Evolutionary conservation across 2,329 filamentous ascomycete species (phyloP).

Genomic region (Helotiales sp.): DNA sequence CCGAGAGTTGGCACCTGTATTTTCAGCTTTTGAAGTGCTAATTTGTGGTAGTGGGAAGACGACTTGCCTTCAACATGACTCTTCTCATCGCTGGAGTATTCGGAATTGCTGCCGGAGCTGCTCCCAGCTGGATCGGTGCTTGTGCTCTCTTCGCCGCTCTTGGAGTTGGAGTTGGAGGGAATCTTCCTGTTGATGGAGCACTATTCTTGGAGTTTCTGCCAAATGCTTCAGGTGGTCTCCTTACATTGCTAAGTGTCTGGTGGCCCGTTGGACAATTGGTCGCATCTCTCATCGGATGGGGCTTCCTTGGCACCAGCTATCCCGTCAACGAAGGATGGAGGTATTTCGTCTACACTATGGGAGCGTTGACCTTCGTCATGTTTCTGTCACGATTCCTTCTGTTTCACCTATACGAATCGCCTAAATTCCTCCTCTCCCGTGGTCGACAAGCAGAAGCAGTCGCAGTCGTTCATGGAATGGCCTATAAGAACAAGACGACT

Average conservation of each 20-base stretch:
- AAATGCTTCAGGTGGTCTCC: slow-evolving; percentile 67
- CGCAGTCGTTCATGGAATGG: slow-evolving; percentile 76
- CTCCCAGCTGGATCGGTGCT: slow-evolving; percentile 64
- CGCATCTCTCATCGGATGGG: slow-evolving; percentile 73
- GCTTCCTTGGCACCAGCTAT: slow-evolving; percentile 58
- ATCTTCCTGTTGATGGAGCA: slow-evolving; percentile 76
- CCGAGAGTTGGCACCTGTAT: too few species aligned
- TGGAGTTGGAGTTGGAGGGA: slow-evolving; percentile 72
- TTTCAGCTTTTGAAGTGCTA: too few species aligned
- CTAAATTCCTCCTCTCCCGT: slow-evolving; percentile 77
- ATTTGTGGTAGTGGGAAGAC: too few species aligned
- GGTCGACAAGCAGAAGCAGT: slow-evolving; percentile 78
- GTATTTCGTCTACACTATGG: slow-evolving; percentile 69
- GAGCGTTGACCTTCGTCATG: slow-evolving; percentile 72
- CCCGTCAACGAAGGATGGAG: slow-evolving; percentile 72
- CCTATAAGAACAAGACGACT: slow-evolving; percentile 66
- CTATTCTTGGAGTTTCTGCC: slow-evolving; percentile 84
- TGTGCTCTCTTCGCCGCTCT: slow-evolving; percentile 61
- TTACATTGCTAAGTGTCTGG: slow-evolving; percentile 82
- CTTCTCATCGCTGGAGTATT: slow-evolving; percentile 74
- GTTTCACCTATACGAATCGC: slow-evolving; percentile 82
- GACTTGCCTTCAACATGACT: slow-evolving; percentile 79
- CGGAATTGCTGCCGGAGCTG: slow-evolving; percentile 68
- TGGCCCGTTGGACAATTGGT: slow-evolving; percentile 83
- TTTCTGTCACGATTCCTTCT: slow-evolving; percentile 76